These are phyloP conservation scores for Puccinellia tenuiflora DNA, from an alignment of 176 grass and related monocot species.

Conservation along the genomic window DNA sequence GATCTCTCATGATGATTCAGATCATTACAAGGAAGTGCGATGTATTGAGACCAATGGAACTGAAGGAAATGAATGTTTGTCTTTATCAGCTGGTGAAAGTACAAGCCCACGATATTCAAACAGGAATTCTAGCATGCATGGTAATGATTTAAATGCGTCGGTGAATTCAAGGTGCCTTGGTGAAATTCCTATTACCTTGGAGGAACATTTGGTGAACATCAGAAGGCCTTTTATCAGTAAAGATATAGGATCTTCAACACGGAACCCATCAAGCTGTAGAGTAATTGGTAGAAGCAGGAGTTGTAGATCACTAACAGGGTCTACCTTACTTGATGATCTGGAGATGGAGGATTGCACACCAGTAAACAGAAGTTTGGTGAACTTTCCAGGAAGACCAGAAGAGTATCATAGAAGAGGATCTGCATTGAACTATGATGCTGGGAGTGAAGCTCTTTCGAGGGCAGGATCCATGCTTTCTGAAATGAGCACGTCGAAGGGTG, in stretches of 20 bases:
- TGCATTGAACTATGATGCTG: conserved; percentile 39
- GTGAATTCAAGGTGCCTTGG: conserved; percentile 34
- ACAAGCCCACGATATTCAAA: conserved; percentile 23
- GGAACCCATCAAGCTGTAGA: conserved; percentile 34
- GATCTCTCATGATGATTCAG: conserved; percentile 45
- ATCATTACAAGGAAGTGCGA: conserved; percentile 82
- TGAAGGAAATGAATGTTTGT: conserved; percentile 26
- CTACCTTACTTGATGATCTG: conserved; percentile 47
- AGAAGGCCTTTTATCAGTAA: conserved; percentile 56
- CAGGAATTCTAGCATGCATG: conserved; percentile 13
- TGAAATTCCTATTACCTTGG: conserved; percentile 62
- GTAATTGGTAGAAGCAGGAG: conserved; percentile 84
- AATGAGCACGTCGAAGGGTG: conserved; percentile 28
- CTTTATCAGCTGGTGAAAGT: conserved; percentile 43
- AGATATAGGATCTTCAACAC: conserved; percentile 41
- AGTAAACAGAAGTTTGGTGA: conserved; percentile 60
- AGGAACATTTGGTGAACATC: conserved; percentile 93
- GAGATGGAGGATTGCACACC: conserved; percentile 60
- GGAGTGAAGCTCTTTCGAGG: conserved; percentile 52
- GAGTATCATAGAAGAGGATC: conserved; percentile 44
- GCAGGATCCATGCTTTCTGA: conserved; percentile 63
- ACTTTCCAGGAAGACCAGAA: conserved; percentile 61
- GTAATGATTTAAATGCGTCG: conserved; percentile 33
- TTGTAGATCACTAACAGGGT: conserved; percentile 58
- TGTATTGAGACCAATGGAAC: conserved; percentile 61